Evolutionary conservation across 352 stramenopile species (phyloP), one percentile per base, ranked within the genome.

Genomic region (Blastocystis sp.): DNA sequence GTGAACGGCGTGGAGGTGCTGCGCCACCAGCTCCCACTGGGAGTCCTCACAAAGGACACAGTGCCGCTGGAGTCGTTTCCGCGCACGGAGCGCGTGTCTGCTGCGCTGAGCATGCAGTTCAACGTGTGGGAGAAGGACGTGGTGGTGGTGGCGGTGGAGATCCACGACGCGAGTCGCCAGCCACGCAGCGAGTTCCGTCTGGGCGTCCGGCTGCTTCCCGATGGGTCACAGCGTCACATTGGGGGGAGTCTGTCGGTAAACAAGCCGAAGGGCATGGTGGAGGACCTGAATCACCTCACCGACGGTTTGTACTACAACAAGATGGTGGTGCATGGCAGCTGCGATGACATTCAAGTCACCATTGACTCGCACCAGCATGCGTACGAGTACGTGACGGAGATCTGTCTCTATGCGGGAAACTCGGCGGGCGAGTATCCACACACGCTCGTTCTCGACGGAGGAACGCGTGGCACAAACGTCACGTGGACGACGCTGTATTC

Each of bases 301-400:
- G 46, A 78, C 38, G 46, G 46, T 24, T 16, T 36, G 40, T 78
- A 78, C 27, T 78, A 78, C 67, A 40, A 78, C 27, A 67, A 67
- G 24, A 67, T 67, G 57, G 57, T 67, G 14, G 38, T 67, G 29
- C 29, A 42, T 42, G 57, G 32, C 16, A 42, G 32, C 21, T 67
- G 57, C 38, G 67, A 57, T 4, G 42, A 48, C 21, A 46, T 61
- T 42, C 4, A 38, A 21, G 27, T 78, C n/a, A 2, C 32, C 0
- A 46, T 78, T 24, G 67, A 78, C 36, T 46, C 7, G 42, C 1
- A 78, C 27, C 34, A 57, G 29, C 46, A 21, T 14, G 14, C 16
- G 42, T 78, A 78, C 32, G n/a, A 78, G 27, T 78, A 78, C 51
- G 38, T 78, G n/a, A 59, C 67, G 18, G 42, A 59, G 42, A 11